These are phyloP conservation scores for Cystobasidium pallidum DNA, from an alignment of 1,284 basidiomycete genomes.

Conservation along the genomic window DNA sequence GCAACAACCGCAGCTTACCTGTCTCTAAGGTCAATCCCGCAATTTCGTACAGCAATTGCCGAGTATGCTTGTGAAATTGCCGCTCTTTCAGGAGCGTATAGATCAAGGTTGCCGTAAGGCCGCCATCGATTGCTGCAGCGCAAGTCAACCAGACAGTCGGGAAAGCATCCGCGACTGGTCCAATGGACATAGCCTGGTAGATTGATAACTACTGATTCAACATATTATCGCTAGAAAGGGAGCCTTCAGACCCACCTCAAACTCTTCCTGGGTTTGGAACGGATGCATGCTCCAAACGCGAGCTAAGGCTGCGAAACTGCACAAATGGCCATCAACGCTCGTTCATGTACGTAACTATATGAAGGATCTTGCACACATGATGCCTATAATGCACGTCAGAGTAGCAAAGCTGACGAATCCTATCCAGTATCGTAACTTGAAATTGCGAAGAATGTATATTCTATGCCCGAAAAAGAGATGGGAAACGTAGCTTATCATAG, in stretches of 20 bases:
- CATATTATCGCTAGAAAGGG: too few species aligned
- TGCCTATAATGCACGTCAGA: conserved; percentile 15
- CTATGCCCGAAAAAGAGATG: conserved; percentile 42
- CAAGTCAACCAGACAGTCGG: conserved; percentile 43
- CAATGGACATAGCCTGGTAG: conserved; percentile 16
- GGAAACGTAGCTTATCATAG: conserved; percentile 31
- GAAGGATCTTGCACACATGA: background rate
- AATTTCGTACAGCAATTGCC: conserved; percentile 21
- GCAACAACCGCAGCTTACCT: conserved; percentile 2
- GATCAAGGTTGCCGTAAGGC: conserved; percentile 21
- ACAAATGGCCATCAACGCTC: background rate
- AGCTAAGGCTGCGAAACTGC: conserved; percentile 29
- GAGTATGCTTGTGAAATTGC: background rate
- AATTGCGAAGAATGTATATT: conserved; percentile 16
- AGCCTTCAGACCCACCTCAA: conserved; percentile 4
- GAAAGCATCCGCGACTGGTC: conserved; percentile 25
- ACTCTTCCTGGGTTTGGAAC: conserved; percentile 8
- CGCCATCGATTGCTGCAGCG: conserved; percentile 40
- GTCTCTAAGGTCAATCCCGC: conserved; percentile 35
- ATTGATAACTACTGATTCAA: background rate
- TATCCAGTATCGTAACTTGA: conserved; percentile 22
- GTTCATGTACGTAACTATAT: background rate
- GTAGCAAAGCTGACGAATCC: conserved; percentile 10
- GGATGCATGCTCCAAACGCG: conserved; percentile 30
- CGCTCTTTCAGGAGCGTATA: conserved; percentile 18